Evolutionary conservation across 2,329 filamentous ascomycete species (phyloP), one percentile per base, ranked within the genome.

Genomic region (Aspergillus sp.): DNA sequence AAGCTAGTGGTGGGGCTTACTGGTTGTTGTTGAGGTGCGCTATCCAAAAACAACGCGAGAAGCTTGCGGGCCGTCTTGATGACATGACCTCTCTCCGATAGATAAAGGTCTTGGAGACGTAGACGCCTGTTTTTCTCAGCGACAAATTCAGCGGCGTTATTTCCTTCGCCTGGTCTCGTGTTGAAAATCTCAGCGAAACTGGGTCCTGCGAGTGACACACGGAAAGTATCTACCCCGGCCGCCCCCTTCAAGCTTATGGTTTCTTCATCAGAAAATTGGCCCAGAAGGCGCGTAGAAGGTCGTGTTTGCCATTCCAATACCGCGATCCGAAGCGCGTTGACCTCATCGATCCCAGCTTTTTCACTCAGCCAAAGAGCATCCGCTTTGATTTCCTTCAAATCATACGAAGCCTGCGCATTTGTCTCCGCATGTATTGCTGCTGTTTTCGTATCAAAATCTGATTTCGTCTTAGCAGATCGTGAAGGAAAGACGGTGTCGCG

Each of bases 341-440:
- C 80, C 72, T 97, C 87, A 72, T 95, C 91, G 63, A 97, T 85
- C 44, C 85, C 82, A 50, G 87, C 85, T 68, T 88, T 85, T 66
- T 89, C 85, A 74, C 91, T 93, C 61, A 99, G 79, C 92, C 93
- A 98, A 64, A 89, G 72, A 34, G 91, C 85, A 78, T 98, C 93
- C 47, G 85, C 84, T 76, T 96, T 96, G 71, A 98, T 85, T 68
- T 89, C 80, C 39, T 89, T 86, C 64, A 96, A 80, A 68, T 93
- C 85, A 70, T 89, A 90, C 56, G 84, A 84, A 41, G 84, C 83
- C 66, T 84, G 85, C 12, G 84, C 79, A 5, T 84, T 84, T 17
- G 89, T 86, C 1, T 90, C 85, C 48, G 92, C 85, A 71, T 96
- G 89, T 60, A 97, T 96, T 5, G 92, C 89, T 20, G 92, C 89